Percentiles rank a stretch among this genome's conserved stretches.
Conservation (phyloP, 225 moss, liverwort and hornwort species). For the Physcomitrium patens region DNA sequence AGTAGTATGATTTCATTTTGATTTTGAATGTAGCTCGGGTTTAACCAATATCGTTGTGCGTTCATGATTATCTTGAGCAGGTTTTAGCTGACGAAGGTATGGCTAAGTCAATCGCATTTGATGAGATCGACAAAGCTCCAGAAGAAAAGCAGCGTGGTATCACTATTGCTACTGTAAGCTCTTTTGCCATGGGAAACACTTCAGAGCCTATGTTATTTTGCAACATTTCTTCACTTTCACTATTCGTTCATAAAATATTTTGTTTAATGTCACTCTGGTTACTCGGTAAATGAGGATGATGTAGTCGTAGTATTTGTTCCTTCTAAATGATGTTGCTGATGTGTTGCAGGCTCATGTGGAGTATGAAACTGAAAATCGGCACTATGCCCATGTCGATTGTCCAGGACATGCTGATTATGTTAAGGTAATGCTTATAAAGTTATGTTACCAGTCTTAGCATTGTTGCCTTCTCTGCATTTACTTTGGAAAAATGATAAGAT, state of each 20-base stretch:
- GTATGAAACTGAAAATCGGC: conserved; percentile 75
- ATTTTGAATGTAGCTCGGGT: background rate
- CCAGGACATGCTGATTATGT: conserved; percentile 93
- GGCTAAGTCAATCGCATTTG: conserved; percentile 81
- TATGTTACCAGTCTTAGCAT: background rate
- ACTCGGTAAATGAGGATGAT: background rate
- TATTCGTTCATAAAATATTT: background rate
- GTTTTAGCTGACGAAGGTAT: conserved; percentile 71
- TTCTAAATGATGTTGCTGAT: conserved; percentile 15
- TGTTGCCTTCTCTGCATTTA: background rate
- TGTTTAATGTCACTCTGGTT: background rate
- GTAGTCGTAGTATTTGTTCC: background rate
- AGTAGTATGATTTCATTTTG: background rate
- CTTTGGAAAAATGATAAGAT: background rate
- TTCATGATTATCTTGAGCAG: conserved; percentile 31
- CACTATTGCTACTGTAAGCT: conserved; percentile 79
- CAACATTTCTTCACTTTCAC: background rate
- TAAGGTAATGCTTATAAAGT: conserved; percentile 45
- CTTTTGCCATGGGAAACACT: background rate
- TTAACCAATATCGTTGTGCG: background rate
- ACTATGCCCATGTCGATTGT: conserved; percentile 90
- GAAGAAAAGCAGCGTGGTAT: conserved; percentile 94
- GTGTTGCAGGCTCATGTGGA: conserved; percentile 74
- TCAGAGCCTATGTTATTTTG: background rate
- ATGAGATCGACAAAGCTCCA: conserved; percentile 84